A percentile compares a stretch with the other conserved stretches of the same genome.
These are phyloP conservation scores for Mycoemilia scoparia DNA, from an alignment of 192 early-diverging fungal genomes.

Conservation along the genomic window DNA sequence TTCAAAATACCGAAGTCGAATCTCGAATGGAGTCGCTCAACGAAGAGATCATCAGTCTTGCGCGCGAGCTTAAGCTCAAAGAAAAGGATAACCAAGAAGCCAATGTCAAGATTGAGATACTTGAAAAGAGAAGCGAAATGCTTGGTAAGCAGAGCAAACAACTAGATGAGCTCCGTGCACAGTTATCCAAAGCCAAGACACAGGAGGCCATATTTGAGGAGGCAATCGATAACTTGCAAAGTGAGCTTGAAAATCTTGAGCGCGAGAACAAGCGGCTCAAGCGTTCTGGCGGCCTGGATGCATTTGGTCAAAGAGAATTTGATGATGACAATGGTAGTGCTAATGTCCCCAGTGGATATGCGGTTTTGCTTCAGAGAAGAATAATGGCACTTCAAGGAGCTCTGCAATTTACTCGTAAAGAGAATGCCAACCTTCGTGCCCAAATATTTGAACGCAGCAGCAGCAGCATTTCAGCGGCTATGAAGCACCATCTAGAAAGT, in stretches of 20 bases:
- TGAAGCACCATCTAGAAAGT: too few species aligned
- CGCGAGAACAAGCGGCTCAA: slow-evolving; percentile 40
- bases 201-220: slow-evolving; percentile 55
- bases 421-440: slow-evolving; percentile 66
- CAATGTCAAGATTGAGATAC: slow-evolving; percentile 52
- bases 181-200: slow-evolving; percentile 33
- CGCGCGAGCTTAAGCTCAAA: slow-evolving; percentile 61
- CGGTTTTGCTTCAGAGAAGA: slow-evolving; percentile 14
- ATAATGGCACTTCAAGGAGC: slow-evolving; percentile 41
- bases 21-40: slow-evolving; percentile 52
- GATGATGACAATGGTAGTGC: not conserved
- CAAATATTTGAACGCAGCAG: slow-evolving; percentile 11
- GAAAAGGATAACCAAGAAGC: slow-evolving; percentile 65
- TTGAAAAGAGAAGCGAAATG: slow-evolving; percentile 62
- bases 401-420: slow-evolving; percentile 52
- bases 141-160: slow-evolving; percentile 48
- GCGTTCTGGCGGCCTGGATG: slow-evolving; percentile 8
- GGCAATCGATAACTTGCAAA: slow-evolving; percentile 45
- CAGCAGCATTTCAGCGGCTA: not conserved
- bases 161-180: slow-evolving; percentile 36
- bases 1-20: slow-evolving; percentile 64
- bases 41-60: slow-evolving; percentile 61
- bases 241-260: slow-evolving; percentile 48
- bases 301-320: slow-evolving; percentile 1
- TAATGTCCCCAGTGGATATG: not conserved